A percentile compares a stretch with the other conserved stretches of the same genome.
phyloP scores from a whole-genome alignment of 2,329 filamentous ascomycete genomes.

The Sporothrix humicola region DNA sequence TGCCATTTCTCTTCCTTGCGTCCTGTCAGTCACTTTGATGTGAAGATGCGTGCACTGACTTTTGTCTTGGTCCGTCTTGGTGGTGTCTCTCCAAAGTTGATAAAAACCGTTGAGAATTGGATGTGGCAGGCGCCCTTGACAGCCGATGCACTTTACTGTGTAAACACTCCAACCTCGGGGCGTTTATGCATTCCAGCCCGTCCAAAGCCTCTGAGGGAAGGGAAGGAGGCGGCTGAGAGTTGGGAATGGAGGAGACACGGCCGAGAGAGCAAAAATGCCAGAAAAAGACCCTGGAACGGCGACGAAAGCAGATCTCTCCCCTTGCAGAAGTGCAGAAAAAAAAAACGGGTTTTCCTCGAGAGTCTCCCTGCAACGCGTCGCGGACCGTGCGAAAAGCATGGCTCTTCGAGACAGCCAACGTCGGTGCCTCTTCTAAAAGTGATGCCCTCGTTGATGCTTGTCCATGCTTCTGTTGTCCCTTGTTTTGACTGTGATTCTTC shows the following conservation, averaged over 20 bases:
- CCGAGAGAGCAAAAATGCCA: too few species aligned
- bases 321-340: conserved; percentile 2
- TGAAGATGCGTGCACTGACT: background rate
- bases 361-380: background rate
- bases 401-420: background rate
- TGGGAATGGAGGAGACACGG: too few species aligned
- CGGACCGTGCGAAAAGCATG: background rate
- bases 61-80: background rate
- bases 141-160: too few species aligned
- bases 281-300: background rate
- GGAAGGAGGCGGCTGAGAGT: background rate
- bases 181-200: conserved; percentile 8
- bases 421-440: too few species aligned
- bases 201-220: background rate
- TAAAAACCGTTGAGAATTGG: background rate
- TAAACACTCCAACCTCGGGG: background rate
- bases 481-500: background rate
- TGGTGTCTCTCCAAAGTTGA: background rate
- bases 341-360: too few species aligned
- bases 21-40: background rate
- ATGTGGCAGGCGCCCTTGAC: background rate
- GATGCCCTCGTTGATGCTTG: too few species aligned
- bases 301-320: background rate
- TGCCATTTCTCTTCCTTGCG: background rate
- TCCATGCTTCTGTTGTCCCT: background rate